phyloP scores from a whole-genome alignment of 2,329 filamentous ascomycete genomes.

The Diaporthe citrichinensis region DNA sequence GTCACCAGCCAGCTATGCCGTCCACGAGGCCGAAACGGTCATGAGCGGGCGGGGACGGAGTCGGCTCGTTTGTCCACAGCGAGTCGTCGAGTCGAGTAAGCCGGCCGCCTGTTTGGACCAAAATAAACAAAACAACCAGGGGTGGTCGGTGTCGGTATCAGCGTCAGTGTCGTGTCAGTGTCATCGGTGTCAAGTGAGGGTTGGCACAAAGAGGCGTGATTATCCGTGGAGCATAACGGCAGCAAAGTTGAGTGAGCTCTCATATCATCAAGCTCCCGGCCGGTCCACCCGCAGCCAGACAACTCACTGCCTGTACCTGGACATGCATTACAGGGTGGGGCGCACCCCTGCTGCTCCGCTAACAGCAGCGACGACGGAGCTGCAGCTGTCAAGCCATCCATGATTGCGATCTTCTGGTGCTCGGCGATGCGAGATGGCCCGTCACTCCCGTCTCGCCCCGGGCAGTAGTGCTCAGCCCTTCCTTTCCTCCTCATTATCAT shows the following conservation, averaged over 20 bases:
- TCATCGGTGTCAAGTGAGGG: background rate
- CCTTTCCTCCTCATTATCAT: background rate
- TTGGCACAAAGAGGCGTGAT: background rate
- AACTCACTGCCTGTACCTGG: slow-evolving; percentile 26
- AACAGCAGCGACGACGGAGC: slow-evolving; percentile 20
- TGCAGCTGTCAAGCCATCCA: slow-evolving; percentile 31
- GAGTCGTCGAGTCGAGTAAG: slow-evolving; percentile 30
- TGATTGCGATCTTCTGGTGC: slow-evolving; percentile 29
- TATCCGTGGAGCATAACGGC: background rate
- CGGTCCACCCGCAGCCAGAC: slow-evolving; percentile 4
- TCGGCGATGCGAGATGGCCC: slow-evolving; percentile 16
- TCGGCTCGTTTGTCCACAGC: slow-evolving; percentile 17
- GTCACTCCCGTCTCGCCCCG: background rate
- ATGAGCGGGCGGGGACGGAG: slow-evolving; percentile 19
- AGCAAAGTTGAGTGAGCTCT: background rate
- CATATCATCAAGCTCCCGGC: slow-evolving; percentile 24
- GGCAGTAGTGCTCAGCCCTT: background rate
- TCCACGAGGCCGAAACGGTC: slow-evolving; percentile 33
- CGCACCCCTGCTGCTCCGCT: background rate
- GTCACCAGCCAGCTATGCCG: slow-evolving; percentile 34
- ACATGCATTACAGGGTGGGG: slow-evolving; percentile 17
- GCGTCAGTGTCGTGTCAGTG: background rate
- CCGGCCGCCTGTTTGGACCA: slow-evolving; percentile 27
- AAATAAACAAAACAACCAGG: slow-evolving; percentile 31
- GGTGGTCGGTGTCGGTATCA: slow-evolving; percentile 7